A percentile compares a stretch with the other conserved stretches of the same genome.
Evolutionary conservation across 2,329 filamentous ascomycete species (phyloP).

Genomic region (Monilinia fructigena): DNA sequence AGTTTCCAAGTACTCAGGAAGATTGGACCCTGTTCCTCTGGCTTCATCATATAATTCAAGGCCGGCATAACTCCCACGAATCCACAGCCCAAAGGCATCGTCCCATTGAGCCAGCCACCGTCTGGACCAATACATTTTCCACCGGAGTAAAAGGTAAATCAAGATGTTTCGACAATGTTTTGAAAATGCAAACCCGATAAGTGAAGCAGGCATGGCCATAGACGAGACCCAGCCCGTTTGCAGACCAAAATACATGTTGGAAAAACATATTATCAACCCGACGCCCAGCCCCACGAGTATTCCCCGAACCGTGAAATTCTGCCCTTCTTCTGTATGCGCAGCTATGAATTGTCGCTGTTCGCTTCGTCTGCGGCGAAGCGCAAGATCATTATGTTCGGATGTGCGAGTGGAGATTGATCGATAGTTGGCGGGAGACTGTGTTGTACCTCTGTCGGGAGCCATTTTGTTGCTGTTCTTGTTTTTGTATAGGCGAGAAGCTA

Average conservation of each 20-base stretch:
- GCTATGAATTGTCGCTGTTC: slow-evolving; percentile 37
- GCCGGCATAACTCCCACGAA: slow-evolving; percentile 95
- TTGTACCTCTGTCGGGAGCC: slow-evolving; percentile 34
- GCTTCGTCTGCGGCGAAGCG: slow-evolving; percentile 33
- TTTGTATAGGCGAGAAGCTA: slow-evolving; percentile 1
- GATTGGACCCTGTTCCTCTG: slow-evolving; percentile 76
- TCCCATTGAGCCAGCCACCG: slow-evolving; percentile 90
- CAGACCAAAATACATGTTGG: slow-evolving; percentile 98
- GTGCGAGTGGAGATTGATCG: slow-evolving; percentile 33
- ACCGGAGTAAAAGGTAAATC: slow-evolving; percentile 85
- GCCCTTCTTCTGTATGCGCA: slow-evolving; percentile 41
- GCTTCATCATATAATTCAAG: slow-evolving; percentile 77
- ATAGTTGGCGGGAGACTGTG: slow-evolving; percentile 27
- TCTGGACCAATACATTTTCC: slow-evolving; percentile 96
- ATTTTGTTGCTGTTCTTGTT: slow-evolving; percentile 21
- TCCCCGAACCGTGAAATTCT: slow-evolving; percentile 82
- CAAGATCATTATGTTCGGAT: slow-evolving; percentile 20
- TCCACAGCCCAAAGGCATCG: slow-evolving; percentile 93
- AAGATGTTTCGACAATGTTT: slow-evolving; percentile 69
- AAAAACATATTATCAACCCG: slow-evolving; percentile 89
- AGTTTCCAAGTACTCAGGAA: slow-evolving; percentile 71
- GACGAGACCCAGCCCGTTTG: slow-evolving; percentile 79
- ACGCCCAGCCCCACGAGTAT: slow-evolving; percentile 77
- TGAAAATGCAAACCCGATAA: slow-evolving; percentile 97
- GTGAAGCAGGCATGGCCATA: slow-evolving; percentile 94